Evolutionary conservation across 306 rosid species (phyloP).

Genomic region (Vachellia collinsii): DNA sequence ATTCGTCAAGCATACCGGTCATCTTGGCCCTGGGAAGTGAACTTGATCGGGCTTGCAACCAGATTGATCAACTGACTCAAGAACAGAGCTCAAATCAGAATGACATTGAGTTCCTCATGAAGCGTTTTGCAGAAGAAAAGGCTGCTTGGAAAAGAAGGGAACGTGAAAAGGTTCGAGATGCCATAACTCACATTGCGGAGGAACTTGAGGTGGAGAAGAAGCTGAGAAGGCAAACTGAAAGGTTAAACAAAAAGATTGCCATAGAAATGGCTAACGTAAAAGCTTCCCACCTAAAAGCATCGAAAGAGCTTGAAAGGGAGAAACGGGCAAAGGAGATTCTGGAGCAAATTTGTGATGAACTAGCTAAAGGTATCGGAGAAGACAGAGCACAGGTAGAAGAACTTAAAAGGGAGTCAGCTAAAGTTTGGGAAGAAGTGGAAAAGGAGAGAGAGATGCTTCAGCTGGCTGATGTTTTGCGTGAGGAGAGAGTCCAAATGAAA

Average conservation of each 20-base stretch:
- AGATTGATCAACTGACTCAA: constrained; percentile 59
- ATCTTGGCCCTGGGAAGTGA: constrained; percentile 66
- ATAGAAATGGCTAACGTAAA: constrained; percentile 68
- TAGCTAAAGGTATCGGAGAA: constrained; percentile 80
- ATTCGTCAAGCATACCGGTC: constrained; percentile 57
- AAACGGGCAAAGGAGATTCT: constrained; percentile 83
- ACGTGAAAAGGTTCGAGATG: constrained; percentile 61
- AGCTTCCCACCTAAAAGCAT: constrained; percentile 55
- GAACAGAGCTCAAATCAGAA: constrained; percentile 56
- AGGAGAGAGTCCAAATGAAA: constrained; percentile 98
- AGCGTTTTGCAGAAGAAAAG: constrained; percentile 76
- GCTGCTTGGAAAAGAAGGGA: constrained; percentile 78
- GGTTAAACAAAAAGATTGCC: constrained; percentile 80
- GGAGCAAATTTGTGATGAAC: constrained; percentile 82
- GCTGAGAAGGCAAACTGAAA: constrained; percentile 75
- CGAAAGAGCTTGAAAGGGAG: constrained; percentile 77
- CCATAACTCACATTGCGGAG: constrained; percentile 56
- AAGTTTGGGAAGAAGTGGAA: constrained; percentile 78
- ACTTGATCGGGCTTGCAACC: constrained; percentile 65
- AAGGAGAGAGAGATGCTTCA: constrained; percentile 97
- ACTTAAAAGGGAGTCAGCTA: constrained; percentile 71
- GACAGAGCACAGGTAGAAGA: constrained; percentile 86
- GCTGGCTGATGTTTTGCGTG: constrained; percentile 78
- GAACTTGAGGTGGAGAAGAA: constrained; percentile 84
- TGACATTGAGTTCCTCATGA: constrained; percentile 54